phyloP scores from a whole-genome alignment of 768 basidiomycete genomes.

The Serendipita vermifera region DNA sequence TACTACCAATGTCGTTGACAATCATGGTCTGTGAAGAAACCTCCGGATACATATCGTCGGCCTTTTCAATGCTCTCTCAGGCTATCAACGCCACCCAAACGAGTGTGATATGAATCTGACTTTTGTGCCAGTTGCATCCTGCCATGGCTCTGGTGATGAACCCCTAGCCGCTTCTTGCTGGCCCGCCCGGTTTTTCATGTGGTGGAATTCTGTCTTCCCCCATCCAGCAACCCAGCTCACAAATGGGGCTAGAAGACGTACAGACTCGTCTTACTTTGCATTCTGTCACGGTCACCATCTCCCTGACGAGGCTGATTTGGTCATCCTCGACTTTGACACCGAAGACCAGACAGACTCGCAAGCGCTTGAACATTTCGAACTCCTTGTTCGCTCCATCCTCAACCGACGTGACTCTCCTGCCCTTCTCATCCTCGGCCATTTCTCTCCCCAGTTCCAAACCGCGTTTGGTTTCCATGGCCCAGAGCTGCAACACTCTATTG shows the following conservation, averaged over 20 bases:
- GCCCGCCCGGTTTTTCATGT: slow-evolving; percentile 88
- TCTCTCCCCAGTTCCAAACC: slow-evolving; percentile 71
- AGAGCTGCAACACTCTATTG: slow-evolving; percentile 77
- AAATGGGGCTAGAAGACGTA: slow-evolving; percentile 88
- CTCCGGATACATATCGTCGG: not conserved
- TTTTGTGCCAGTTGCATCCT: slow-evolving; percentile 59
- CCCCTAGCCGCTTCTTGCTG: slow-evolving; percentile 76
- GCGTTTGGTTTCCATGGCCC: slow-evolving; percentile 77
- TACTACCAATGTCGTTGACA: not conserved
- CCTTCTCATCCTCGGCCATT: slow-evolving; percentile 89
- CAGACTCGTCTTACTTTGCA: slow-evolving; percentile 88
- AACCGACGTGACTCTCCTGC: slow-evolving; percentile 85
- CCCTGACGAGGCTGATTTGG: slow-evolving; percentile 85
- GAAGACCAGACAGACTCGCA: slow-evolving; percentile 67
- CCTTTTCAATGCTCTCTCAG: slow-evolving; percentile 6
- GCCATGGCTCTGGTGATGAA: slow-evolving; percentile 87
- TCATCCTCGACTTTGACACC: slow-evolving; percentile 88
- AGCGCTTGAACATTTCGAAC: slow-evolving; percentile 76
- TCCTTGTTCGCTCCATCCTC: slow-evolving; percentile 83
- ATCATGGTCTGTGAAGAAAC: not conserved
- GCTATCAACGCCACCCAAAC: no score
- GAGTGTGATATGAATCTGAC: slow-evolving; percentile 14
- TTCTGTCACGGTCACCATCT: slow-evolving; percentile 90
- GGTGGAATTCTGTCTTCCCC: slow-evolving; percentile 98
- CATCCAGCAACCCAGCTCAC: slow-evolving; percentile 96